Evolutionary conservation across 495 filamentous ascomycete genomes (phyloP), one percentile per base, ranked within the genome.

Genomic region (Aspergillus saccharolyticus): DNA sequence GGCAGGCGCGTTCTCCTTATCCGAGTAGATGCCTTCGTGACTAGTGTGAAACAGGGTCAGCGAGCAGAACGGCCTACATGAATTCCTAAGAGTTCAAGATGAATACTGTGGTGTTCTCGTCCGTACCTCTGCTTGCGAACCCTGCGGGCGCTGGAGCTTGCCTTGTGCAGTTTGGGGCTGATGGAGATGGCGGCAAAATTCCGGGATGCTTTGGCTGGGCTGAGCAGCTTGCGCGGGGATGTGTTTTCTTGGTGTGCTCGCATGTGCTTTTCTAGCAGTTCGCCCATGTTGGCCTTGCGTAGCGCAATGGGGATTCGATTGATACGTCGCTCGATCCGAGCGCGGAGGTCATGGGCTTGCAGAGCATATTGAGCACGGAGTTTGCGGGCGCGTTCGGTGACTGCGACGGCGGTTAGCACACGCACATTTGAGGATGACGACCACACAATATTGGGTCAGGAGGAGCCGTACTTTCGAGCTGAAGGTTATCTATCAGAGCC

Each of bases 241-340:
- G 68, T 43, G 66, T 59, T 59, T 57, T 70, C 64, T 48, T 67
- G 59, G 45, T 67, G 61, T 53, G 66, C 55, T 52, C 67, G 58
- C 55, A 68, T 75, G 62, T 85, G 70, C 57, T 84, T 84, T 25
- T 83, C 77, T 17, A 91, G 65, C 6, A 97, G 77, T 25, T 96
- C 92, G 53, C 85, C 86, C 83, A 99, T 92, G 45, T 82, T 96
- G 28, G 80, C 81, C 63, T 86, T 88, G 54, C 94, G 86, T 56
- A 96, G 72, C 15, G 85, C 83, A 42, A 83, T 78, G 8, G 94
- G 94, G 46, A 99, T 91, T 46, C 94, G 89, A 66, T 97, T 96
- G 71, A 99, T 81, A 68, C 94, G 89, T 71, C 96, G 88, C 75
- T 97, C 93, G 25, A 99, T 86, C 43, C 94, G 87, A 47, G 90